These are phyloP conservation scores for Fusarium duplospermum DNA, from an alignment of 2,329 filamentous ascomycete species.

Conservation along the genomic window DNA sequence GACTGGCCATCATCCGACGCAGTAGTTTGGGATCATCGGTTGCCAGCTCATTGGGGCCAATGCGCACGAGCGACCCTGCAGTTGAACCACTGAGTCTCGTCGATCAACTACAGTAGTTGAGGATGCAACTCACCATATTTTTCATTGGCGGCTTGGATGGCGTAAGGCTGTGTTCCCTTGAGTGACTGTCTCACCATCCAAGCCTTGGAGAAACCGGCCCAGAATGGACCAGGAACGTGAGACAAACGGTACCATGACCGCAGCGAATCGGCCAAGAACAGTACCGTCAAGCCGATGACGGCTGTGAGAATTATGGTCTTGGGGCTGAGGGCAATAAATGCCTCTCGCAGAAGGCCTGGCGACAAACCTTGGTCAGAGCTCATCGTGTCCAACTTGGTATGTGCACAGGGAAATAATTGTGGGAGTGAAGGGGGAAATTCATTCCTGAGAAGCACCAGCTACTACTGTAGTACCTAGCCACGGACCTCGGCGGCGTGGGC, in stretches of 20 bases:
- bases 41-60: slow-evolving; percentile 51
- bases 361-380: neutral
- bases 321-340: neutral
- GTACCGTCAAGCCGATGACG: neutral
- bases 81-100: neutral
- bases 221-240: slow-evolving; percentile 50
- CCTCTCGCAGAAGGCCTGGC: neutral
- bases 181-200: slow-evolving; percentile 48
- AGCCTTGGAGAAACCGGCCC: slow-evolving; percentile 48
- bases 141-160: slow-evolving; percentile 40
- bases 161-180: slow-evolving; percentile 40
- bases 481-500: neutral
- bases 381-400: neutral
- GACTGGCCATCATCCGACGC: slow-evolving; percentile 48
- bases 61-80: slow-evolving; percentile 49
- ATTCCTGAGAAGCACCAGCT: neutral
- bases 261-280: slow-evolving; percentile 26
- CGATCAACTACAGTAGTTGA: neutral
- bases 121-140: slow-evolving; percentile 40
- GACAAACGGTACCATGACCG: slow-evolving; percentile 48
- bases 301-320: neutral
- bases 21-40: slow-evolving; percentile 51
- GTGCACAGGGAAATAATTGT: neutral
- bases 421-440: neutral
- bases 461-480: neutral